These are phyloP conservation scores for Candida glucosophila DNA, from an alignment of 1,139 yeast genomes.

Conservation along the genomic window DNA sequence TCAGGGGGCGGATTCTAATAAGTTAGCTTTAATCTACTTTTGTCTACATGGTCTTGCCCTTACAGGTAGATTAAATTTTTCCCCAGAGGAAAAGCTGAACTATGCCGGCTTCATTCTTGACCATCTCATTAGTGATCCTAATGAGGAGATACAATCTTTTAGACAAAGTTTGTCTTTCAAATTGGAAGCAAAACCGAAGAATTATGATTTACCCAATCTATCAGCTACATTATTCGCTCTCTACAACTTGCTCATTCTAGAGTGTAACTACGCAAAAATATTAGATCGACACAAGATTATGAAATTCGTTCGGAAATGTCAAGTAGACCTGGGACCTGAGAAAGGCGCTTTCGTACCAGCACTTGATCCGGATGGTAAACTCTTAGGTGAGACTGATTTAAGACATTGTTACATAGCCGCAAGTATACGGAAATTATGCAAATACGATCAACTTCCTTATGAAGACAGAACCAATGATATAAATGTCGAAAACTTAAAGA, in stretches of 20 bases:
- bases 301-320: constrained; percentile 47
- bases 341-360: constrained; percentile 40
- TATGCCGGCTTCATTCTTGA: constrained; percentile 41
- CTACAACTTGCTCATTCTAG: constrained; percentile 38
- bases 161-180: constrained; percentile 44
- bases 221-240: constrained; percentile 66
- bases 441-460: constrained; percentile 21
- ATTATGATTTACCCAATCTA: constrained; percentile 52
- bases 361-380: constrained; percentile 17
- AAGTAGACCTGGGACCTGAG: constrained; percentile 47
- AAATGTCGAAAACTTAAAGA: constrained; percentile 26
- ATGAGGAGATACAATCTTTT: constrained; percentile 36
- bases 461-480: constrained; percentile 25
- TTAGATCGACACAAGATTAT: constrained; percentile 40
- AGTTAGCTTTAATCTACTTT: constrained; percentile 57
- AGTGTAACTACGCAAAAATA: constrained; percentile 26
- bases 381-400: constrained; percentile 61
- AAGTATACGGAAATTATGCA: constrained; percentile 49
- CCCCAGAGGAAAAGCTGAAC: constrained; percentile 14
- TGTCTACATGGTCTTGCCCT: constrained; percentile 55
- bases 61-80: constrained; percentile 29
- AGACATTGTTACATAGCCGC: constrained; percentile 72
- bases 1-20: constrained; percentile 58
- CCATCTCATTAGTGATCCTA: constrained; percentile 30
- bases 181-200: constrained; percentile 7